Evolutionary conservation across 2,329 filamentous ascomycete genomes (phyloP).

Genomic region (Trichoderma sp.): DNA sequence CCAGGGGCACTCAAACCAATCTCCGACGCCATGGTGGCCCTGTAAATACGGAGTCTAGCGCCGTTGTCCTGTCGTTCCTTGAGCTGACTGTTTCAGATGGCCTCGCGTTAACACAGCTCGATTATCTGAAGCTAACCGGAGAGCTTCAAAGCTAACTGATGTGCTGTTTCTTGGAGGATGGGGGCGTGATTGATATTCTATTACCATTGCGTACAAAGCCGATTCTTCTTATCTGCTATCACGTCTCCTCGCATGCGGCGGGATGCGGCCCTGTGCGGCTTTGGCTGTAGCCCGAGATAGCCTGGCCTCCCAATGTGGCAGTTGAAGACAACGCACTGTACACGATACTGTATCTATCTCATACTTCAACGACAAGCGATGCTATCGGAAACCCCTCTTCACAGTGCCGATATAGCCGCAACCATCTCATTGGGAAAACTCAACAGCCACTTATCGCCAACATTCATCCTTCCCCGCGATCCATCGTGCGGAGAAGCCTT

Average conservation of each 20-base stretch:
- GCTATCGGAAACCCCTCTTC: not conserved
- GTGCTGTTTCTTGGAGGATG: not conserved
- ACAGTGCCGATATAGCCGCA: slow-evolving; percentile 12
- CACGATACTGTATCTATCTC: slow-evolving; percentile 10
- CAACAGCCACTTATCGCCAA: slow-evolving; percentile 19
- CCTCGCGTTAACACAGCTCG: not conserved
- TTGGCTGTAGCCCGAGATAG: slow-evolving; percentile 3
- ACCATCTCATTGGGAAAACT: not conserved
- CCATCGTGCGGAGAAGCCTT: slow-evolving; percentile 19
- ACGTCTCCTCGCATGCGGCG: not conserved
- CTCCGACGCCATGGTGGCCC: slow-evolving; percentile 18
- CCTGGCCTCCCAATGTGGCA: slow-evolving; percentile 12
- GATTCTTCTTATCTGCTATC: slow-evolving; percentile 23
- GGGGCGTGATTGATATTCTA: not conserved
- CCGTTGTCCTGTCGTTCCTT: not conserved
- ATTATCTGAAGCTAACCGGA: not conserved
- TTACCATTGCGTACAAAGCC: not conserved
- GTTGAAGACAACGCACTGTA: not conserved
- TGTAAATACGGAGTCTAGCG: slow-evolving; percentile 3
- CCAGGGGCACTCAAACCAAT: slow-evolving; percentile 19
- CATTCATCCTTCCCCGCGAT: slow-evolving; percentile 26
- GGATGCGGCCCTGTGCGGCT: slow-evolving; percentile 19
- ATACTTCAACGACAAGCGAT: rapidly evolving
- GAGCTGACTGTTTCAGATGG: not conserved
- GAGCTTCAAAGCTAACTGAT: not conserved